A percentile compares a stretch with the other conserved stretches of the same genome.
These are phyloP conservation scores for Adansonia digitata DNA, from an alignment of 345 rosid species.

Conservation along the genomic window DNA sequence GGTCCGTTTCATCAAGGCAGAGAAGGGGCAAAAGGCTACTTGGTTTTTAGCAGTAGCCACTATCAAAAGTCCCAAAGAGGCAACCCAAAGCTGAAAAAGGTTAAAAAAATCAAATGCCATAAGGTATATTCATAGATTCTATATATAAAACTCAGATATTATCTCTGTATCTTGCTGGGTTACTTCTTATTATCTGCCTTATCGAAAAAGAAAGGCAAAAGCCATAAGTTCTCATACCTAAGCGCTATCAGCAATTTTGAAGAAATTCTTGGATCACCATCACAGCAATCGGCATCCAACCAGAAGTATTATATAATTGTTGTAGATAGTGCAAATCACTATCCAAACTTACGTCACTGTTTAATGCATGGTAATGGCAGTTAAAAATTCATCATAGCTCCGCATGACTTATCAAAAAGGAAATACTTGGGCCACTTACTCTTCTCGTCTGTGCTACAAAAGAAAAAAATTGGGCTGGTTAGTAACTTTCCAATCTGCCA, in stretches of 20 bases:
- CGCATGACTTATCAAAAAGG: neutral
- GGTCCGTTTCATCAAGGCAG: neutral
- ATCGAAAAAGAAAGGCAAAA: neutral
- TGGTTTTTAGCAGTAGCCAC: neutral
- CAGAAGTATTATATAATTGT: neutral
- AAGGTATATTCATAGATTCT: neutral
- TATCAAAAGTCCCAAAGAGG: neutral
- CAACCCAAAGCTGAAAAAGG: neutral
- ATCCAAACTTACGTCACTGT: neutral
- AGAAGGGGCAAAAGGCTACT: neutral
- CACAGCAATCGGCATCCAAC: neutral
- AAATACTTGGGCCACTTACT: neutral
- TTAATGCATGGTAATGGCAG: neutral
- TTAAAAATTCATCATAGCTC: neutral
- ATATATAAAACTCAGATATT: too few relatives aligned
- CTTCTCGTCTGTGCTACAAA: neutral
- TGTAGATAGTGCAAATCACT: neutral
- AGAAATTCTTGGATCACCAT: neutral
- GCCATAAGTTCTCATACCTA: neutral
- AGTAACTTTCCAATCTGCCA: neutral
- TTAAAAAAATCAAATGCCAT: neutral
- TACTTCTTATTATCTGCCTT: neutral
- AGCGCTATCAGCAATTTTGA: neutral
- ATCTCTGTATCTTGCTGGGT: too few relatives aligned
- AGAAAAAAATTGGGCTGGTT: too few relatives aligned